Percentiles rank a stretch among this genome's conserved stretches.
Conservation (phyloP, 2,329 filamentous ascomycete species). For the Pseudopithomyces chartarum region DNA sequence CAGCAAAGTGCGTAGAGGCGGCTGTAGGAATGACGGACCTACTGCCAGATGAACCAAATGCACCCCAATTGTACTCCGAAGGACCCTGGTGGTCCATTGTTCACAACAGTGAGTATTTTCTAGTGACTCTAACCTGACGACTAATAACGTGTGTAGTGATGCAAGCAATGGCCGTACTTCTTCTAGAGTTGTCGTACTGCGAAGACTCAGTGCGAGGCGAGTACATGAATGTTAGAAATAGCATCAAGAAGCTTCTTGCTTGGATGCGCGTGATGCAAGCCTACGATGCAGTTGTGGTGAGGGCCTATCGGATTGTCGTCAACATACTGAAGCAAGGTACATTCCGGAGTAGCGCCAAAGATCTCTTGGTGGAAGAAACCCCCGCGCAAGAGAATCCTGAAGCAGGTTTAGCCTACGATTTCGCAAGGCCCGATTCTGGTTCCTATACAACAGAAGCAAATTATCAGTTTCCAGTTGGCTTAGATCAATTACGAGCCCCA, state of each 20-base stretch:
- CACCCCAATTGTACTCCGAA: neutral
- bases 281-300: conserved; percentile 29
- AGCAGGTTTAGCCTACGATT: neutral
- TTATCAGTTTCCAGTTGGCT: neutral
- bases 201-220: conserved; percentile 26
- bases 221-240: conserved; percentile 24
- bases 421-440: neutral
- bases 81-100: conserved; percentile 3
- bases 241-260: conserved; percentile 31
- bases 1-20: neutral
- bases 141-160: conserved; percentile 27
- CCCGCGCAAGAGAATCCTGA: neutral
- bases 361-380: neutral
- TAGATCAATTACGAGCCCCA: neutral
- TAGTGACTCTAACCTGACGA: neutral
- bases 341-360: neutral
- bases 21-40: neutral
- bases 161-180: conserved; percentile 44
- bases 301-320: conserved; percentile 31
- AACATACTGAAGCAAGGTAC: conserved; percentile 9
- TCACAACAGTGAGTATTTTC: neutral
- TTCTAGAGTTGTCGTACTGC: conserved; percentile 42
- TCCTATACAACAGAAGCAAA: neutral
- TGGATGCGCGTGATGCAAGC: conserved; percentile 38
- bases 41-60: neutral